Conservation (phyloP, 129 eudicot genomes). For the Cynara cardunculus region DNA sequence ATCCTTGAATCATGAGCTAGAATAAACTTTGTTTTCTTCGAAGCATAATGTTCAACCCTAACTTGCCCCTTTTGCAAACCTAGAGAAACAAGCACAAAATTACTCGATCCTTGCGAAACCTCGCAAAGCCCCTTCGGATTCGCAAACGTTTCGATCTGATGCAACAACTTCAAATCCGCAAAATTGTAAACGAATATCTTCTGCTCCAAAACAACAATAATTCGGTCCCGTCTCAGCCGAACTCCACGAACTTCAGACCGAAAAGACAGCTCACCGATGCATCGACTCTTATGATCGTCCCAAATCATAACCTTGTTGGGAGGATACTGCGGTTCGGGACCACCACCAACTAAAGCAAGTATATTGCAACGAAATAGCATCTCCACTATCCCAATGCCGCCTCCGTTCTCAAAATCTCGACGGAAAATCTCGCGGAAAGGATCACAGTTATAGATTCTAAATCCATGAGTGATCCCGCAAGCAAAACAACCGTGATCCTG, state of each 20-base stretch:
- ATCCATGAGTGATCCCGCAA: conserved; percentile 70
- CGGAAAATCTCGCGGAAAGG: conserved; percentile 82
- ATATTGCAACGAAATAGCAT: conserved; percentile 89
- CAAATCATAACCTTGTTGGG: conserved; percentile 84
- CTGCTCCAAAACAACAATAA: conserved; percentile 83
- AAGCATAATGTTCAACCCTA: conserved; percentile 67
- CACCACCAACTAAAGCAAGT: conserved; percentile 83
- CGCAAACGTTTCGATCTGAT: conserved; percentile 77
- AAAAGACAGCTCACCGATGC: conserved; percentile 80
- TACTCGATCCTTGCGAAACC: conserved; percentile 62
- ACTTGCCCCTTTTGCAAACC: conserved; percentile 87
- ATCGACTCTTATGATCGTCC: conserved; percentile 82
- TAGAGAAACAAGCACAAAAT: conserved; percentile 69
- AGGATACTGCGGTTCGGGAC: conserved; percentile 82
- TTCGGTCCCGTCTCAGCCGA: conserved; percentile 61
- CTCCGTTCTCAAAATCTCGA: conserved; percentile 72
- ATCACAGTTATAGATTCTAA: conserved; percentile 73
- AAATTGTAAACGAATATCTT: conserved; percentile 81
- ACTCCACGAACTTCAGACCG: conserved; percentile 83
- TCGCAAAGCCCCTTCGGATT: conserved; percentile 94
- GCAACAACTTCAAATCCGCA: conserved; percentile 63
- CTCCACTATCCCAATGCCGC: conserved; percentile 77
- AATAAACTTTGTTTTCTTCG: conserved; percentile 62
- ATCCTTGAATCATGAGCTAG: conserved; percentile 90
- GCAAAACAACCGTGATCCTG: conserved; percentile 86